Base-by-base conservation (phyloP, 2,329 filamentous ascomycete species). In the Paraphoma sp. region DNA sequence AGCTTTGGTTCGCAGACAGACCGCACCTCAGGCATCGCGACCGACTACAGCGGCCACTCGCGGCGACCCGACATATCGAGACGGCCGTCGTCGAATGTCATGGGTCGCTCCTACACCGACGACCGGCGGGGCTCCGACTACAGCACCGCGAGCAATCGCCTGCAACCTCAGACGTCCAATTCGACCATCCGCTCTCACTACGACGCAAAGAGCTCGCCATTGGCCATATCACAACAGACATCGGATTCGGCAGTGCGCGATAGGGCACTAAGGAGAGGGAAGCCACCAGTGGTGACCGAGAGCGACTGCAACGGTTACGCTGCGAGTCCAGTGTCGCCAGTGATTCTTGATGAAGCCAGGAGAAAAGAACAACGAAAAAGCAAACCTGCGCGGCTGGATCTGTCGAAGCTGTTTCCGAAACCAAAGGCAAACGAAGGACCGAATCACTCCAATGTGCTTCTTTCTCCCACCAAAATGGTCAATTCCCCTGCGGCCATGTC, bases 181-280 rank as follows among this genome's bases (percentile, higher is more conserved):
- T 75, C 74, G 9, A 79, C 77, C 33, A 68, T 79, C 63, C 76
- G 73, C 50, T 79, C 78, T 31, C 76, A 79, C 59, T 80, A 81
- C 66, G 78, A 81, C 50, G 62, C 79, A 31, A 70, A 75, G 42
- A 75, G 59, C 45, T 76, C 74, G 31, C 78, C 79, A 9, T 63
- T 77, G 29, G 67, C 71, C 44, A 73, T 81, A 31, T 79, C 79
- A 0, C 79, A 81, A 67, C 79, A 81, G 56, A 80, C 78, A 4
- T 80, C 78, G 18, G 74, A 74, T 43, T 81, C 80, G 42, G 75
- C 79, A 7, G 72, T 79, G 8, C 74, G 78, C 45, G 79, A 81
- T 51, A 77, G 75, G 71, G 78, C 76, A 8, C 62, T 79, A 45
- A 67, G 76, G 51, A 78, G 79, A 67, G 77, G 77, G 7, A 63